Percentiles rank a stretch among this genome's conserved stretches.
Conservation (phyloP, 352 stramenopile species). For the Pythium sp. region DNA sequence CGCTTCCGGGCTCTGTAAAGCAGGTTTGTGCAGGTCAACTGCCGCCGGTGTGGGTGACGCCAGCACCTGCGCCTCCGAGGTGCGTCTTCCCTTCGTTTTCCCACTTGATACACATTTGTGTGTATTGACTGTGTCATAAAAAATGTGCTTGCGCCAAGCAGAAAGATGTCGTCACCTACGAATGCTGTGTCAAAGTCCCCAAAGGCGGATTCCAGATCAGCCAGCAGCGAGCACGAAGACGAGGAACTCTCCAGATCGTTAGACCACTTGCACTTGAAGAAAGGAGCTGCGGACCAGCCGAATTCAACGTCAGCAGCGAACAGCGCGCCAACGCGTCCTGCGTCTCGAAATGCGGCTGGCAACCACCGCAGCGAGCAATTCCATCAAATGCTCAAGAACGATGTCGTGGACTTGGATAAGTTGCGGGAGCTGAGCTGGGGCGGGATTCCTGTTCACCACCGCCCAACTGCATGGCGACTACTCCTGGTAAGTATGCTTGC, state of each 20-base stretch:
- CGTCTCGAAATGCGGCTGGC: conserved; percentile 60
- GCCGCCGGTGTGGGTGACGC: conserved; percentile 74
- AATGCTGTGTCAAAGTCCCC: conserved; percentile 17
- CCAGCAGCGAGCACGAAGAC: conserved; percentile 22
- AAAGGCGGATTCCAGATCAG: neutral
- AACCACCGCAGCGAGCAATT: conserved; percentile 80
- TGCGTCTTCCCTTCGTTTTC: conserved; percentile 11
- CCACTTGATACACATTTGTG: neutral
- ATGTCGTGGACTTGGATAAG: conserved; percentile 88
- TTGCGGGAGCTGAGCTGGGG: conserved; percentile 91
- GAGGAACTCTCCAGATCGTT: conserved; percentile 26
- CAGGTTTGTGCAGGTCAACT: conserved; percentile 70
- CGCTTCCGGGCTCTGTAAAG: conserved; percentile 68
- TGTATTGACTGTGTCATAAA: neutral
- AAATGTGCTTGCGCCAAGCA: conserved; percentile 7
- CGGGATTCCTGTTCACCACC: conserved; percentile 83
- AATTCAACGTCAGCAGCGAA: neutral
- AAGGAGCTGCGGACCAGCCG: conserved; percentile 9
- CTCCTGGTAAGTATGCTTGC: conserved; percentile 73
- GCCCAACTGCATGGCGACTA: conserved; percentile 94
- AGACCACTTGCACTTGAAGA: conserved; percentile 19
- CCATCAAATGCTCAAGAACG: conserved; percentile 54
- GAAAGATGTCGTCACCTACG: conserved; percentile 34
- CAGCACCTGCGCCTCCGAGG: conserved; percentile 47
- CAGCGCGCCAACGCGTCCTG: conserved; percentile 12